Percentiles rank a stretch among this genome's conserved stretches.
These are phyloP conservation scores for Colletotrichum orbiculare DNA, from an alignment of 2,329 filamentous ascomycete genomes.

Conservation along the genomic window DNA sequence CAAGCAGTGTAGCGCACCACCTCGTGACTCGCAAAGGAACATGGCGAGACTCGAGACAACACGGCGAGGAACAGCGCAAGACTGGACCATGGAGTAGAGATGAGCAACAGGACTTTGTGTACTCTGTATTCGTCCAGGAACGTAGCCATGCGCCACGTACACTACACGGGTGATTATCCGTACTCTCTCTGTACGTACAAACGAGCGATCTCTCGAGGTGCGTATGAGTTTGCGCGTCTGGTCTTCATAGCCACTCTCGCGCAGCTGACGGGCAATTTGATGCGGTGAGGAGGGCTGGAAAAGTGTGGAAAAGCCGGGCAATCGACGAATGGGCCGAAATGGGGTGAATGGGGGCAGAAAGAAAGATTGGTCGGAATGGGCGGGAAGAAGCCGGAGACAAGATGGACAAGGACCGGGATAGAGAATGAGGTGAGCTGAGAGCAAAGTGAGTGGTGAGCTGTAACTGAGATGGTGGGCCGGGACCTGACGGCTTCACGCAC, in stretches of 20 bases:
- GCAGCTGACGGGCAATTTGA: slow-evolving; percentile 11
- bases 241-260: not conserved
- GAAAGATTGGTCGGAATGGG: slow-evolving; percentile 20
- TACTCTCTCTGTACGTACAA: no score
- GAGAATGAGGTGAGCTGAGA: not conserved
- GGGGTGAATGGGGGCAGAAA: not conserved
- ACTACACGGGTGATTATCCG: no score
- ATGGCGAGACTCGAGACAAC: not conserved
- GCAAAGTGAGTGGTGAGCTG: not conserved
- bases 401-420: slow-evolving; percentile 15
- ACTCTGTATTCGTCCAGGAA: no score
- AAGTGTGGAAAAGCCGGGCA: not conserved
- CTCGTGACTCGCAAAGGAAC: no score
- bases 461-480: not conserved
- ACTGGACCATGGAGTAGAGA: no score
- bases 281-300: slow-evolving; percentile 36
- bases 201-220: no score
- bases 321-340: not conserved
- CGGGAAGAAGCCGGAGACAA: slow-evolving; percentile 33
- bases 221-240: not conserved
- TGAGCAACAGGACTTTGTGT: no score
- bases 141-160: no score
- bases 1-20: not conserved
- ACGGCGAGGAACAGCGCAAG: not conserved
- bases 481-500: no score